These are phyloP conservation scores for Tuber brumale DNA, from an alignment of 495 filamentous ascomycete species.

Conservation along the genomic window DNA sequence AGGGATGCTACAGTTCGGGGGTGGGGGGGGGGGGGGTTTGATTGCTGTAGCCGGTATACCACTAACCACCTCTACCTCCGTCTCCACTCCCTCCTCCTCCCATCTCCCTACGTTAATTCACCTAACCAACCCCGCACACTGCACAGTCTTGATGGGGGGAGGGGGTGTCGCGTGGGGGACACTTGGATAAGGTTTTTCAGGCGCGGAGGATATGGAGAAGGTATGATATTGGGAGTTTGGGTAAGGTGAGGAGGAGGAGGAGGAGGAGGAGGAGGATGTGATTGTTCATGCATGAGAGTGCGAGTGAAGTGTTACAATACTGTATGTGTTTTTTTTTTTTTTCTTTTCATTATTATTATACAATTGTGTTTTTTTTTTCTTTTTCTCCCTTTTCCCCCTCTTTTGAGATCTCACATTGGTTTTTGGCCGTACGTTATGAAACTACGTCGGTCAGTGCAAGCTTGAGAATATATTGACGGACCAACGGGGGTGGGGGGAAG, in stretches of 20 bases:
- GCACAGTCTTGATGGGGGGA: no score
- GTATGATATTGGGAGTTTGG: not conserved
- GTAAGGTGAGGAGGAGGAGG: not conserved
- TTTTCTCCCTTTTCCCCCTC: not conserved
- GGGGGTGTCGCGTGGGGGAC: no score
- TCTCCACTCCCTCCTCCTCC: no score
- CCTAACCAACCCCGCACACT: no score
- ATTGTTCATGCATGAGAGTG: not conserved
- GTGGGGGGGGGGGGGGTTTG: no score
- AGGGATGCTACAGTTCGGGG: not conserved
- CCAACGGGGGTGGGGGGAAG: not conserved
- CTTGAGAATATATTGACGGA: not conserved
- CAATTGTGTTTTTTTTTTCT: no score
- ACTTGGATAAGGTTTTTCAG: no score
- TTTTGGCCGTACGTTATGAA: constrained; percentile 24
- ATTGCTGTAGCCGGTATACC: no score
- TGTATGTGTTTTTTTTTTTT: not conserved
- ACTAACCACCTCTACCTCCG: no score
- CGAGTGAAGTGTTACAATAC: not conserved
- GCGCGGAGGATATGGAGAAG: no score
- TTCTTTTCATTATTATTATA: no score
- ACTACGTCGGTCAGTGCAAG: constrained; percentile 8
- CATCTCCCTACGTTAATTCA: no score
- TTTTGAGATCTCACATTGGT: constrained; percentile 4
- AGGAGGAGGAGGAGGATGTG: not conserved